Percentiles rank a stretch among this genome's conserved stretches.
These are phyloP conservation scores for Colletotrichum orchidophilum DNA, from an alignment of 2,329 filamentous ascomycete species.

Conservation along the genomic window DNA sequence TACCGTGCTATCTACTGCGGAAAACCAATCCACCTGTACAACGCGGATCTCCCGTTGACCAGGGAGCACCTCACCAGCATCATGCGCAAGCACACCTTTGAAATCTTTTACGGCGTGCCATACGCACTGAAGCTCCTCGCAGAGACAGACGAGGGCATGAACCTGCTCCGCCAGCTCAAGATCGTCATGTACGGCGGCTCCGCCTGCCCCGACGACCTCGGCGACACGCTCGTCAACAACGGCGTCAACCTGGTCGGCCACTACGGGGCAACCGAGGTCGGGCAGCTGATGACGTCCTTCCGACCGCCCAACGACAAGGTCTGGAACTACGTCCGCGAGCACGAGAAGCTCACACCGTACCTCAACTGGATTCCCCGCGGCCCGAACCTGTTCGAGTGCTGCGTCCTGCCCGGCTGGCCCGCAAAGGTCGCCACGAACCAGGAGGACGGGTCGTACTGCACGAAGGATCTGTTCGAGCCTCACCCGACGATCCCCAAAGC, in stretches of 20 bases:
- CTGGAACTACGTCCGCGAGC: slow-evolving; percentile 69
- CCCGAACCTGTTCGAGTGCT: slow-evolving; percentile 48
- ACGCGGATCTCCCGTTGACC: slow-evolving; percentile 64
- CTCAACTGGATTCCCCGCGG: slow-evolving; percentile 44
- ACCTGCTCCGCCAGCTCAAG: slow-evolving; percentile 54
- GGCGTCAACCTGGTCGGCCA: slow-evolving; percentile 65
- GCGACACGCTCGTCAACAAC: slow-evolving; percentile 59
- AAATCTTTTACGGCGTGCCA: slow-evolving; percentile 69
- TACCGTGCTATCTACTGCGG: slow-evolving; percentile 61
- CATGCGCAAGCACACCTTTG: slow-evolving; percentile 52
- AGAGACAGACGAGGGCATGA: slow-evolving; percentile 64
- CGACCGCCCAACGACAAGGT: slow-evolving; percentile 60
- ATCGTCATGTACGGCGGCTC: slow-evolving; percentile 67
- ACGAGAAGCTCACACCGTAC: slow-evolving; percentile 49
- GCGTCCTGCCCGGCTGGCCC: slow-evolving; percentile 48
- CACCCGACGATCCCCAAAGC: slow-evolving; percentile 61
- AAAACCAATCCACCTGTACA: slow-evolving; percentile 63
- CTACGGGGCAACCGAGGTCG: slow-evolving; percentile 70
- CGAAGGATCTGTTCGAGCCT: slow-evolving; percentile 68
- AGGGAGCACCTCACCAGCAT: slow-evolving; percentile 55
- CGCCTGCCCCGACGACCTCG: slow-evolving; percentile 67
- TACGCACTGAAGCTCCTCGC: slow-evolving; percentile 71
- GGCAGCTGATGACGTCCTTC: slow-evolving; percentile 69
- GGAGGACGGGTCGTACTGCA: slow-evolving; percentile 68
- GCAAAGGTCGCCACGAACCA: slow-evolving; percentile 65